These are phyloP conservation scores for Talaromyces adpressus DNA, from an alignment of 495 filamentous ascomycete species.

Conservation along the genomic window DNA sequence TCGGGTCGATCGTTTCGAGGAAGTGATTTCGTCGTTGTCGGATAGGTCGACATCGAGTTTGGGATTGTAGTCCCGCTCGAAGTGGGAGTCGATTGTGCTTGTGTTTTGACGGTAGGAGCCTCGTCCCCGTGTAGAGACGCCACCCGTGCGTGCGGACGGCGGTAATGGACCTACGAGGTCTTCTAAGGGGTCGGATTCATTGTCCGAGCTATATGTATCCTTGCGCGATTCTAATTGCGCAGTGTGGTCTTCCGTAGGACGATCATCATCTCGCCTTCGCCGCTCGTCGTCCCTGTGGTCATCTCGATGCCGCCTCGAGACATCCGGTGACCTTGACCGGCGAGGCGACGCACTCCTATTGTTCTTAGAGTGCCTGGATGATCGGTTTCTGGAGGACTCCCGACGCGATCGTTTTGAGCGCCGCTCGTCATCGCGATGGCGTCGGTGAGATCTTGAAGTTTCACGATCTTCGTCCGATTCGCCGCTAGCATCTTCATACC, in stretches of 20 bases:
- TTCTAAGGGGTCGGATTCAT: conserved; percentile 71
- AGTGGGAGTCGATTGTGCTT: conserved; percentile 71
- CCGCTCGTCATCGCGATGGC: conserved; percentile 8
- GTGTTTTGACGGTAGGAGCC: conserved; percentile 48
- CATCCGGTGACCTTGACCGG: conserved; percentile 27
- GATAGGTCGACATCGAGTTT: conserved; percentile 55
- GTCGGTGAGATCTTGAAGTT: neutral
- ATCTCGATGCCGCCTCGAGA: conserved; percentile 13
- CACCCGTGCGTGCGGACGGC: conserved; percentile 30
- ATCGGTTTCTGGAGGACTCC: neutral
- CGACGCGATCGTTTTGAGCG: conserved; percentile 1
- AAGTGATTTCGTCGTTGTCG: conserved; percentile 29
- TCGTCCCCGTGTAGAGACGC: conserved; percentile 65
- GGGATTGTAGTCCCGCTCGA: conserved; percentile 73
- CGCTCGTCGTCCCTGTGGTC: neutral
- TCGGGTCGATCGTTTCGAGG: conserved; percentile 21
- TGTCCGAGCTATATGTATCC: conserved; percentile 1
- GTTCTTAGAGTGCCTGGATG: conserved; percentile 13
- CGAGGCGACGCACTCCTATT: conserved; percentile 16
- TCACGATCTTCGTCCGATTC: neutral
- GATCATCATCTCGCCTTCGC: neutral
- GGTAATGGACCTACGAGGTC: conserved; percentile 75
- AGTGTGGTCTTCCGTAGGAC: neutral
- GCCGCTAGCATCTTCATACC: neutral
- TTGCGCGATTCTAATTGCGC: neutral